A percentile compares a stretch with the other conserved stretches of the same genome.
phyloP scores from a whole-genome alignment of 2,329 filamentous ascomycete species.

The Talaromyces sp. region DNA sequence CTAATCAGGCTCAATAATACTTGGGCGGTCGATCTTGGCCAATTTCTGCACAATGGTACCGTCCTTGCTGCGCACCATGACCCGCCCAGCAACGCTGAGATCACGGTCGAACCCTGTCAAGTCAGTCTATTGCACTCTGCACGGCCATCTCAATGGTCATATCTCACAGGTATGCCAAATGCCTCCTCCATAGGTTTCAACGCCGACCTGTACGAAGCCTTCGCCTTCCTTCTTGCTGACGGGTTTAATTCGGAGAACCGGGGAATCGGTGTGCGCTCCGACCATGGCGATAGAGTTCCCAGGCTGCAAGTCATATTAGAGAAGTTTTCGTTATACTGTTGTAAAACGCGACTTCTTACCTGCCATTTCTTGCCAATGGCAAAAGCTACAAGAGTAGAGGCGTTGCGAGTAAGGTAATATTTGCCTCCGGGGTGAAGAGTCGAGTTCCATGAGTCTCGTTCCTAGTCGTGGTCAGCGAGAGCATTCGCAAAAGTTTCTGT shows the following conservation, averaged over 20 bases:
- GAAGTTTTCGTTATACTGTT: not conserved
- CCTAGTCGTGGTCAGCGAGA: slow-evolving; percentile 38
- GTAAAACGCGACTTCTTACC: slow-evolving; percentile 22
- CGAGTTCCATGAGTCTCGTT: slow-evolving; percentile 83
- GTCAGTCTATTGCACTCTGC: slow-evolving; percentile 8
- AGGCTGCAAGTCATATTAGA: slow-evolving; percentile 39
- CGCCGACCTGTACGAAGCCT: slow-evolving; percentile 89
- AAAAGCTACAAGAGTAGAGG: slow-evolving; percentile 87
- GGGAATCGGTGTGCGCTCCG: slow-evolving; percentile 93
- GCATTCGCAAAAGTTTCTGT: not conserved
- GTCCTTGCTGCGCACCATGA: slow-evolving; percentile 69
- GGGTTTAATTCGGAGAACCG: slow-evolving; percentile 86
- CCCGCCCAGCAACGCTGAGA: slow-evolving; percentile 80
- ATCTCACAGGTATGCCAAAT: slow-evolving; percentile 81
- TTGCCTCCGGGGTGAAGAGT: slow-evolving; percentile 80
- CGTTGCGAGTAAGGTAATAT: slow-evolving; percentile 94
- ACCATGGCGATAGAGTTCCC: slow-evolving; percentile 90
- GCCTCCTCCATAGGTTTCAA: slow-evolving; percentile 94
- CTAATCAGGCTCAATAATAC: slow-evolving; percentile 22
- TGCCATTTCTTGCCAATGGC: slow-evolving; percentile 87
- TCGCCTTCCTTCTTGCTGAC: slow-evolving; percentile 82
- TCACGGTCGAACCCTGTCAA: slow-evolving; percentile 80
- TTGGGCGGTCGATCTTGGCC: slow-evolving; percentile 83
- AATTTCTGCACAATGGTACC: slow-evolving; percentile 77
- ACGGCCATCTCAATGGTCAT: not conserved